Base-by-base conservation (phyloP, 768 basidiomycete species). In the Rossbeevera mucosa region DNA sequence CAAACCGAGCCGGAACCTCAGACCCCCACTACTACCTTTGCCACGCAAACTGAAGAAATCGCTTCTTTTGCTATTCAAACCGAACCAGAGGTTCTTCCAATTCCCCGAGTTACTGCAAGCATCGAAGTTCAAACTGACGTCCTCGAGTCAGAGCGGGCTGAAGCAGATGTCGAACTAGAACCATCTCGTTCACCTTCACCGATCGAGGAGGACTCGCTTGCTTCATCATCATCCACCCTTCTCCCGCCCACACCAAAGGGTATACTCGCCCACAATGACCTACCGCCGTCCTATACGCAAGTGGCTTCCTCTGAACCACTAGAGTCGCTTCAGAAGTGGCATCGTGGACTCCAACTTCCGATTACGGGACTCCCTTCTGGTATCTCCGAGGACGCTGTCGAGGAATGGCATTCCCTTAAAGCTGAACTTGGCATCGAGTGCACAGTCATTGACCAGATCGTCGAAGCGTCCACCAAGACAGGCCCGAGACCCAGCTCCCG, bases 341-440 rank as follows among this genome's bases (percentile, higher is more conserved):
- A 92, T 63, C 74, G 74, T 2, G 86, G 86, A 29, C 75, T 78
- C 16, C 59, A 65, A 33, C 54, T 76, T 30, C 78, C 78, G 7
- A 66, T 78, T 47, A 73, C 75, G 40, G 65, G 59, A n/a, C 40
- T 76, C 21, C 47, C 66, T 2, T 78, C 78, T 3, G 84, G 83
- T 11, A 71, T 92, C 24, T 82, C 88, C 4, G 76, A 80, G 48
- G 88, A 89, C 30, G 73, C 80, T 2, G 66, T 77, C 21, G 86
- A 85, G 56, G 88, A 89, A 57, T 92, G 90, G 91, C 81, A 81
- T 57, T 78, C 83, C 7, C 71, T 92, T 49, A 89, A 92, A 68
- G 80, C 80, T 24, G 88, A 91, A 64, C 76, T 92, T 8, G 90
- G 90, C 11, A 76, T 90, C 41, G 84, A 84, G 24, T 92, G 90